phyloP scores from a whole-genome alignment of 2,329 filamentous ascomycete genomes.

The Microdochium paspali region DNA sequence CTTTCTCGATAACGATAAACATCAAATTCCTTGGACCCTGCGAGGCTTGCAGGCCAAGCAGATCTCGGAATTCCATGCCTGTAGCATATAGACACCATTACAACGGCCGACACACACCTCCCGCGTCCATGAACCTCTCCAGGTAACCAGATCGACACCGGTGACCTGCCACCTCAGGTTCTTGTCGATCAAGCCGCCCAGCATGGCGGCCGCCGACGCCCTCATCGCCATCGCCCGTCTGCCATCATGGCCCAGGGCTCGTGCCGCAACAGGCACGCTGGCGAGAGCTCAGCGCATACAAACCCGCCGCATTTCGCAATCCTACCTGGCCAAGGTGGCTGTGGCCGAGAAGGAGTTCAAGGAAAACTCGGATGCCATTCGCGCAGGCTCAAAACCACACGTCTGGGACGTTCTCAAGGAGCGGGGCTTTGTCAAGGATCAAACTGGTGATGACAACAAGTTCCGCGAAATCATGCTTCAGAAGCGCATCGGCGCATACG shows the following conservation, averaged over 20 bases:
- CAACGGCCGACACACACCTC: too few relatives aligned
- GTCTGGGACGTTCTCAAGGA: constrained; percentile 60
- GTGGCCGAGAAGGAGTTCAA: constrained; percentile 37
- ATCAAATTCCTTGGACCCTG: not conserved
- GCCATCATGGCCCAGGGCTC: not conserved
- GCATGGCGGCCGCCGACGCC: not conserved
- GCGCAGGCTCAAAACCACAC: constrained; percentile 37
- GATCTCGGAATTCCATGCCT: too few relatives aligned
- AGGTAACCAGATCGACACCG: not conserved
- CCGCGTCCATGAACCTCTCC: not conserved
- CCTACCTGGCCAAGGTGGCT: constrained; percentile 32
- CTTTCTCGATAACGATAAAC: not conserved
- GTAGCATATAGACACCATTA: too few relatives aligned
- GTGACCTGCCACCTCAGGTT: not conserved
- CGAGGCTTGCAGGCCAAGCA: too few relatives aligned
- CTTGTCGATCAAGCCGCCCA: not conserved
- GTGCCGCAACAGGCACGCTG: constrained; percentile 2
- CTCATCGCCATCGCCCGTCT: not conserved
- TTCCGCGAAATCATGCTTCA: constrained; percentile 55
- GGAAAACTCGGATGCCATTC: constrained; percentile 33
- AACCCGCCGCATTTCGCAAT: constrained; percentile 27
- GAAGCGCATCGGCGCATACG: constrained; percentile 64
- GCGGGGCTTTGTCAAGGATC: constrained; percentile 64
- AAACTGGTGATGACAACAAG: constrained; percentile 45
- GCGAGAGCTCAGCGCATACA: constrained; percentile 3